Evolutionary conservation across 305 asterid genomes (phyloP), one percentile per base, ranked within the genome.

Genomic region (Fraxinus angustifolia): DNA sequence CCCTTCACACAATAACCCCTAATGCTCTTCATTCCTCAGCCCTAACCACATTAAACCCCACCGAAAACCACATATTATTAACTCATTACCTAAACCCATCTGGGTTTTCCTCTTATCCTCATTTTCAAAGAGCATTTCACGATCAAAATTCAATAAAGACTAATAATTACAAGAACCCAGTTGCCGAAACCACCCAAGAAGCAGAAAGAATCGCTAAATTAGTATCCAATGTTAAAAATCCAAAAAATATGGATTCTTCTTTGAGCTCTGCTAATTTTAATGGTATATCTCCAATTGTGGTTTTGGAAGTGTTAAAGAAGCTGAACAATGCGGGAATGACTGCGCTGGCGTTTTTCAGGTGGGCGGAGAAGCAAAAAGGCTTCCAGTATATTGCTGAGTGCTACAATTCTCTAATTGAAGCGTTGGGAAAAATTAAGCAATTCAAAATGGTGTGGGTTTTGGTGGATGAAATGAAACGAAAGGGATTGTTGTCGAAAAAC

Each of bases 371-470:
- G 42, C 87, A 82, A 40, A 81, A 65, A 12, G 86, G 87, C 4
- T 83, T 87, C 21, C 84, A 77, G 35, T 86, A 83, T 35, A 86
- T 85, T 17, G 19, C 89, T 0, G 92, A 92, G 72, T 86, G 93
- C 87, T 95, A 92, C 90, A 85, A 95, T 83, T 87, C 88, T 33
- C 85, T 93, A 33, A 89, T 95, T 36, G 99, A 93, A 80, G 88
- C 99, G 12, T 12, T 93, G 12, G 97, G 98, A 31, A 93, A 92
- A 77, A 92, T 92, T 81, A 93, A 87, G 77, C 98, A 93, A 92
- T 93, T 95, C 86, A 90, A 88, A 82, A 86, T 88, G 92, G 89
- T 90, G 4, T 93, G 99, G 99, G 48, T 75, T 11, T 82, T 93
- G 79, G 90, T 95, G 75, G 92, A 90, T 38, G 97, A 93, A 83